Conservation (phyloP, 169 alveolate genomes). For the Plasmodium falciparum region DNA sequence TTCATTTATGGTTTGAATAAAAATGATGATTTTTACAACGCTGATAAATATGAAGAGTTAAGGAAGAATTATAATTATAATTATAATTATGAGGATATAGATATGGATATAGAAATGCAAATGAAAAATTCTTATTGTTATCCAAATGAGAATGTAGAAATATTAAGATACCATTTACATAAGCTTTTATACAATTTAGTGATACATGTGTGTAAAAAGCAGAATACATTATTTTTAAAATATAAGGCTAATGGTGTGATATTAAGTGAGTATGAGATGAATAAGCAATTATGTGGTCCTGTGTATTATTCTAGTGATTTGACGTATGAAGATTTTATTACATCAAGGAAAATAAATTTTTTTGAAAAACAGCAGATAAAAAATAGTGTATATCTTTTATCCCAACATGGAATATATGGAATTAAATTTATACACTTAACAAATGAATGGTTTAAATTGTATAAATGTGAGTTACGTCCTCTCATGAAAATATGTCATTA, state of each 20-base stretch:
- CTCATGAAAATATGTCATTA: slow-evolving; percentile 58
- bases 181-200: slow-evolving; percentile 64
- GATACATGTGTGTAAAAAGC: slow-evolving; percentile 70
- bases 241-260: slow-evolving; percentile 53
- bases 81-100: too few species aligned
- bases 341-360: slow-evolving; percentile 20
- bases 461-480: slow-evolving; percentile 71
- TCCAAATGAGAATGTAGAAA: slow-evolving; percentile 29
- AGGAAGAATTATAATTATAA: not conserved
- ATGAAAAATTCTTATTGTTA: not conserved
- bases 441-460: slow-evolving; percentile 71
- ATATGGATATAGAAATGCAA: not conserved
- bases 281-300: slow-evolving; percentile 67
- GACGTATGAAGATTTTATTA: slow-evolving; percentile 70
- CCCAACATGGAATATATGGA: slow-evolving; percentile 76
- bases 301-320: slow-evolving; percentile 45
- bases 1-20: not conserved
- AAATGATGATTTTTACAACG: not conserved
- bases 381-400: slow-evolving; percentile 16
- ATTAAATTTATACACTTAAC: slow-evolving; percentile 55
- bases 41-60: not conserved
- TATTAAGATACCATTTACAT: slow-evolving; percentile 60
- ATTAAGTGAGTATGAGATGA: slow-evolving; percentile 53
- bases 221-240: slow-evolving; percentile 33
- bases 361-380: slow-evolving; percentile 40